Evolutionary conservation across 129 eudicot genomes (phyloP).

Genomic region (Artemisia annua): DNA sequence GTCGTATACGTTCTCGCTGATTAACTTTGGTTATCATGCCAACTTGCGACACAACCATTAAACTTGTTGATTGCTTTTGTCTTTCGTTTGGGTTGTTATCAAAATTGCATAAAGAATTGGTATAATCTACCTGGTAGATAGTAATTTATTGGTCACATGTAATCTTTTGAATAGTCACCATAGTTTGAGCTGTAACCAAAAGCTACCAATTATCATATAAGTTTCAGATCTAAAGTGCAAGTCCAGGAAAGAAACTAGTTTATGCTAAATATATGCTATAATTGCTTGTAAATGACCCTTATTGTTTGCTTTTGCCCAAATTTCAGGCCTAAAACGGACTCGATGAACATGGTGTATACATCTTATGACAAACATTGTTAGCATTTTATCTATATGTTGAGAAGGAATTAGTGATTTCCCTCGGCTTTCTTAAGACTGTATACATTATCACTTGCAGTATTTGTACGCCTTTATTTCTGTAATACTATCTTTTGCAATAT

Average conservation of each 20-base stretch:
- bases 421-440: too few species aligned
- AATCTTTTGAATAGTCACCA: too few species aligned
- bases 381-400: not conserved
- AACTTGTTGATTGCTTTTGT: not conserved
- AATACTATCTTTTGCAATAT: too few species aligned
- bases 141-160: not conserved
- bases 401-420: not conserved
- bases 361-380: conserved; percentile 1
- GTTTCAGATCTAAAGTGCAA: not conserved
- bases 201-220: not conserved
- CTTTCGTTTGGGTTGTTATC: not conserved
- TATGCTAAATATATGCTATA: not conserved
- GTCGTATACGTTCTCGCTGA: not conserved
- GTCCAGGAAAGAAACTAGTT: not conserved
- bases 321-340: conserved; percentile 20
- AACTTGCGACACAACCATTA: not conserved
- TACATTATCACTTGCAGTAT: too few species aligned
- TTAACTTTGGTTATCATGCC: not conserved
- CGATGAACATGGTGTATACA: not conserved
- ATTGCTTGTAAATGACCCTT: not conserved
- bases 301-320: not conserved
- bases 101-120: not conserved
- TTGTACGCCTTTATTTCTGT: too few species aligned
- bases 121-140: not conserved
- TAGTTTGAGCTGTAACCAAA: not conserved